These are phyloP conservation scores for Tephrocybe sp. DNA, from an alignment of 768 basidiomycete species.

Conservation along the genomic window DNA sequence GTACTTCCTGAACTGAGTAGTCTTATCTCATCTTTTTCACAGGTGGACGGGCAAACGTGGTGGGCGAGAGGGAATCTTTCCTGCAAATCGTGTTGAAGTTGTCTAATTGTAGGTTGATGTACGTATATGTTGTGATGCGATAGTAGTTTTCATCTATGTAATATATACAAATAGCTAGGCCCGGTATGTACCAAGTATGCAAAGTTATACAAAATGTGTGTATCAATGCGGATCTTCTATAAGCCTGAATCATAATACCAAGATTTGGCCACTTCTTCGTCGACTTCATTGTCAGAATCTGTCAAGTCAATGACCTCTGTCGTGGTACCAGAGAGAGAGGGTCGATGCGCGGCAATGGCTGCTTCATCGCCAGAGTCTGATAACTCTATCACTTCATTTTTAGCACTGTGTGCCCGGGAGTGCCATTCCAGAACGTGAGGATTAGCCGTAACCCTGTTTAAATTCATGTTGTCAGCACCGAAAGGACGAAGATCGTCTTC, in stretches of 20 bases:
- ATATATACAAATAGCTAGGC: neutral
- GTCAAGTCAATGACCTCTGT: constrained; percentile 12
- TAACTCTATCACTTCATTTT: constrained; percentile 17
- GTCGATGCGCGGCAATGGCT: no score
- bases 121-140: neutral
- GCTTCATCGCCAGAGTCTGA: constrained; percentile 21
- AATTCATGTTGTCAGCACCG: neutral
- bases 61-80: constrained; percentile 67
- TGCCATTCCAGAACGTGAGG: constrained; percentile 64
- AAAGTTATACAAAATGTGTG: no score
- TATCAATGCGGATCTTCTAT: no score
- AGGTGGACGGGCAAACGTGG: constrained; percentile 81
- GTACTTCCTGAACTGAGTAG: neutral
- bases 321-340: no score
- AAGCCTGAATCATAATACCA: constrained; percentile 31
- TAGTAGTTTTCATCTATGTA: no score
- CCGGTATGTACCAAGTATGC: no score
- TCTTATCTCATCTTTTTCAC: constrained; percentile 1
- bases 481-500: neutral
- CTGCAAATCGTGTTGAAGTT: constrained; percentile 83
- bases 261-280: constrained; percentile 33
- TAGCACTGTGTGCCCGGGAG: neutral
- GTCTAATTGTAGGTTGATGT: constrained; percentile 24
- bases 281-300: constrained; percentile 34
- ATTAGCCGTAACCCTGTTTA: constrained; percentile 60